Base-by-base conservation (phyloP, 2,329 filamentous ascomycete genomes). In the Taxawa tesnikishii region DNA sequence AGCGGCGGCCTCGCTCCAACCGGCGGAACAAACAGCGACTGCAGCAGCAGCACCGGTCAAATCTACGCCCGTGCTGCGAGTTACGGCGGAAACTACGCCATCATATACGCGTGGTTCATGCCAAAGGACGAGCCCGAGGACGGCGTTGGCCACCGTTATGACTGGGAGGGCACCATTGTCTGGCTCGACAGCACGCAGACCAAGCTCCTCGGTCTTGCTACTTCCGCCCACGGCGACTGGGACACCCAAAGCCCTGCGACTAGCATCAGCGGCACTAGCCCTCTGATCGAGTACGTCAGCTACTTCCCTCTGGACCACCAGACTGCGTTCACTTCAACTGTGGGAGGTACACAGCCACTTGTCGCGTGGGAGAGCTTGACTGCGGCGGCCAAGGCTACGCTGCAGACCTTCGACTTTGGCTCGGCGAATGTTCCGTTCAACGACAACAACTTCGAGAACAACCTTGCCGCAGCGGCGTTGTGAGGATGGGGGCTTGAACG, bases 41-140 rank as follows among this genome's bases (percentile, higher is more conserved):
- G 67, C 43, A 51, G 45, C 33, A 56, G 44, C 36, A 63, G 53
- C 32, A 58, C 56, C 1, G 67, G 67, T 1, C 68, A 71, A 44
- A 56, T 71, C 17, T 71, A 71, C 44, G 59, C 59, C 14, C 61
- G 68, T 26, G 48, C 54, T 3, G 49, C 42, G 3, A 49, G 51
- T 5, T 63, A 59, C 41, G 58, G 59, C 15, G 52, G 49, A 32
- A 44, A 53, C 19, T 67, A 58, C 42, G 67, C 53, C 6, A 50
- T 71, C 19, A 66, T 71, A 59, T 72, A n/a, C n/a, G n/a, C n/a
- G n/a, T n/a, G 65, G 65, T 62, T 62, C 43, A 55, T 60, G 44
- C 56, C 58, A 26, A 68, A 66, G 34, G 63, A 66, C 45, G 50
- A 52, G n/a, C 60, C 62, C 3, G 55, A 54, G 0, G 34, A 48